phyloP scores from a whole-genome alignment of 306 rosid species.

The Cucumis cinereus region DNA sequence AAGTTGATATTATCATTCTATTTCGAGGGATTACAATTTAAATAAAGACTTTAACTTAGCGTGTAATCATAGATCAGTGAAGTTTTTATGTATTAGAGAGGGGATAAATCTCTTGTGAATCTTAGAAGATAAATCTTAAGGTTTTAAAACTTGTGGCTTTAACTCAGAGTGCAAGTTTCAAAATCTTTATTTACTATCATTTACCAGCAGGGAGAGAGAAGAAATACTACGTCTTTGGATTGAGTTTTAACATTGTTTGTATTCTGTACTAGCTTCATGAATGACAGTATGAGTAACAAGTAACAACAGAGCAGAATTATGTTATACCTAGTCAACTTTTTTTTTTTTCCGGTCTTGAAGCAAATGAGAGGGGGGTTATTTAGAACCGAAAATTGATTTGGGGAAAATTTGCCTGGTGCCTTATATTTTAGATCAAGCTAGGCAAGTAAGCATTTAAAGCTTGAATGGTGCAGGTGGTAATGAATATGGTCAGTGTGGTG shows the following conservation, averaged over 20 bases:
- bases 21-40: not conserved
- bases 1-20: not conserved
- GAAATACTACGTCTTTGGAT: not conserved
- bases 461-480: conserved; percentile 64
- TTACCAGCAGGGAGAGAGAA: not conserved
- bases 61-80: not conserved
- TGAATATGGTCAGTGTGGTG: conserved; percentile 98
- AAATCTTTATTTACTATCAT: not conserved
- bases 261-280: not conserved
- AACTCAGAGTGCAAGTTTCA: not conserved
- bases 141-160: not conserved
- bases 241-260: not conserved
- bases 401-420: not conserved
- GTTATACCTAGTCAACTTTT: too few relatives aligned
- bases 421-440: conserved; percentile 2
- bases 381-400: not conserved
- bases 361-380: not conserved
- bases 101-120: not conserved
- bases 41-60: not conserved
- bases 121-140: not conserved
- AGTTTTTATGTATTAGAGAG: not conserved
- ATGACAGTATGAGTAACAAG: not conserved
- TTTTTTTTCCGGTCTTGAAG: not conserved
- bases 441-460: conserved; percentile 3
- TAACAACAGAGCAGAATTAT: too few relatives aligned